Evolutionary conservation across 2,329 filamentous ascomycete species (phyloP).

Genomic region (Trichoderma brevicompactum): DNA sequence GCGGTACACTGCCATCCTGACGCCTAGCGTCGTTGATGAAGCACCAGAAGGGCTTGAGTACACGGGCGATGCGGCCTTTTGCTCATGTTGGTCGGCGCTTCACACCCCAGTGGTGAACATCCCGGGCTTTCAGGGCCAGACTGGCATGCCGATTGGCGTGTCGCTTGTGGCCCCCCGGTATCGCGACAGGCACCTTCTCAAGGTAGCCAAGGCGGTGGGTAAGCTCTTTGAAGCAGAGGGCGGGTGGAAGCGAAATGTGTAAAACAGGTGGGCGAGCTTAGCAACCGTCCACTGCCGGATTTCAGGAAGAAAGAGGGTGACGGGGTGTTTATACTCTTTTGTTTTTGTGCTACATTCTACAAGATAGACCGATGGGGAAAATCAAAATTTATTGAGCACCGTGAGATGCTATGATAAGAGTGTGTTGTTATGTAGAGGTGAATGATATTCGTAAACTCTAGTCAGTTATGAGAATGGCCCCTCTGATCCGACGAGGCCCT

Average conservation of each 20-base stretch:
- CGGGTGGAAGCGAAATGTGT: constrained; percentile 36
- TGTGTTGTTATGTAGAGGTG: neutral
- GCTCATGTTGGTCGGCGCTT: constrained; percentile 58
- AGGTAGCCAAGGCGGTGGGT: constrained; percentile 46
- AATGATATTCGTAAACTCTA: constrained; percentile 21
- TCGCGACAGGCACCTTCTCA: constrained; percentile 50
- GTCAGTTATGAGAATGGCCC: constrained; percentile 5
- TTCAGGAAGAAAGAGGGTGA: neutral
- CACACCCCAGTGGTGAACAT: constrained; percentile 68
- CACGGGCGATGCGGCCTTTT: constrained; percentile 61
- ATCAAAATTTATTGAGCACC: neutral
- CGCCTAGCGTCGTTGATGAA: constrained; percentile 63
- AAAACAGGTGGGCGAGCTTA: neutral
- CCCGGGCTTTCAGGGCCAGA: constrained; percentile 60
- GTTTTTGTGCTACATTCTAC: too few relatives aligned
- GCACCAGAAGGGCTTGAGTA: constrained; percentile 57
- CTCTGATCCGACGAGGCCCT: neutral
- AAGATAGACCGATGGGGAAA: too few relatives aligned
- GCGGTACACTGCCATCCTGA: constrained; percentile 59
- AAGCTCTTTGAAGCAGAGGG: constrained; percentile 41
- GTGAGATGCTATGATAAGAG: neutral
- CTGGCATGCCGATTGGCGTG: constrained; percentile 63
- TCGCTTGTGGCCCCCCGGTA: constrained; percentile 56
- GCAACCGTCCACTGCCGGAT: too few relatives aligned
- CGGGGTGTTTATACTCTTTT: neutral